Conservation (phyloP, 2,329 filamentous ascomycete species). For the Colletotrichum sidae region DNA sequence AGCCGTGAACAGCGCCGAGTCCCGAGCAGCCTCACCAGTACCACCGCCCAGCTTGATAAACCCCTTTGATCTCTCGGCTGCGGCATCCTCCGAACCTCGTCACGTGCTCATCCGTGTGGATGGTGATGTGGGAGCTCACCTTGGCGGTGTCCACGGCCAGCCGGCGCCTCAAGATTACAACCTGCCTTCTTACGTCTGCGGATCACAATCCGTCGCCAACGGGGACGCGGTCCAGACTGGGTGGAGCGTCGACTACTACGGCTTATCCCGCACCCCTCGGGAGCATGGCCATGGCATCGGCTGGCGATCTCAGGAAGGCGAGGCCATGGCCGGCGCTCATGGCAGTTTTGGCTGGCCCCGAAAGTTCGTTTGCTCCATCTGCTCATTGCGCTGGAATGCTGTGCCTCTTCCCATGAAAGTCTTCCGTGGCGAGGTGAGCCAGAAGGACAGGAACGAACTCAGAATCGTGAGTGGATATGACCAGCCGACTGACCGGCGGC, state of each 20-base stretch:
- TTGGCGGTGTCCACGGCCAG: slow-evolving; percentile 15
- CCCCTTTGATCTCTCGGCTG: slow-evolving; percentile 29
- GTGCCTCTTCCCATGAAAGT: slow-evolving; percentile 32
- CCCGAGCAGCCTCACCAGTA: slow-evolving; percentile 8
- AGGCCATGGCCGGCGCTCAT: slow-evolving; percentile 28
- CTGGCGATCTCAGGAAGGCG: slow-evolving; percentile 34
- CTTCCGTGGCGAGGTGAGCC: slow-evolving; percentile 31
- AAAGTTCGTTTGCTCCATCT: slow-evolving; percentile 32
- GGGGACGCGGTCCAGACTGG: slow-evolving; percentile 31
- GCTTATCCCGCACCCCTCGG: slow-evolving; percentile 12
- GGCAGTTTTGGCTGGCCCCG: slow-evolving; percentile 23
- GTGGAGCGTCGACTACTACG: slow-evolving; percentile 35
- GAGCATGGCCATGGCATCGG: slow-evolving; percentile 32
- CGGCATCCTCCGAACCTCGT: slow-evolving; percentile 22
- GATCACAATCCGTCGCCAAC: slow-evolving; percentile 23
- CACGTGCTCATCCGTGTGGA: slow-evolving; percentile 34
- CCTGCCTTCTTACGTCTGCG: slow-evolving; percentile 9
- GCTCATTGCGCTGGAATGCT: slow-evolving; percentile 34
- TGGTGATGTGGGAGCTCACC: slow-evolving; percentile 24
- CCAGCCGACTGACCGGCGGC: not conserved
- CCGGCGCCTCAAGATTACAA: slow-evolving; percentile 4
- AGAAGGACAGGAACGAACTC: slow-evolving; percentile 30
- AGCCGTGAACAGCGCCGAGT: slow-evolving; percentile 7
- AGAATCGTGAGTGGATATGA: slow-evolving; percentile 26
- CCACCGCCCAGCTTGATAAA: slow-evolving; percentile 18